Evolutionary conservation across 2,329 filamentous ascomycete species (phyloP), one percentile per base, ranked within the genome.

Genomic region (Geosmithia putterillii): DNA sequence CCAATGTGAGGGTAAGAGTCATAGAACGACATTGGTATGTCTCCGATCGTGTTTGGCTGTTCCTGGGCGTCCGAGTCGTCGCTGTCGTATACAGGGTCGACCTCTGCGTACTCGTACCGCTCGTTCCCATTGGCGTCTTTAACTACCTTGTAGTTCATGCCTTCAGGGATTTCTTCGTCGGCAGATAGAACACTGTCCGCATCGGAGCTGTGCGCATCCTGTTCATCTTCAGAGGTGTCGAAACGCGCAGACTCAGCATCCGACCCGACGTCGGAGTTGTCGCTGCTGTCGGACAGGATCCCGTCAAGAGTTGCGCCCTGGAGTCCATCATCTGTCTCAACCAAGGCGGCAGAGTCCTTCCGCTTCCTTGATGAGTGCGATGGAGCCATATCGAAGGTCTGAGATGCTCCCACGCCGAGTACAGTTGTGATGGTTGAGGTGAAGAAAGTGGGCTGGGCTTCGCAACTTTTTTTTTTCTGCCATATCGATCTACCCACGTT

Each of bases 1-100:
- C 92, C 92, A 58, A 98, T 95, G 60, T 98, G 92, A 42, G 92
- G 92, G 59, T 95, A 98, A 32, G 86, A 84, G 61, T 98, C 92
- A 69, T 98, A 98, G 65, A 95, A 96, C 3, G 85, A 83, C 41
- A 96, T 69, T 5, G 89, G 86, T 47, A 98, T 98, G 58, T 96
- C 74, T 52, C 92, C 94, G 54, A 98, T 95, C 0, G 92, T 96
- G 65, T 98, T 98, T 42, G 71, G 73, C 22, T 81, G 77, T 44
- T 78, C 83, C 48, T 83, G 79, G 3, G 81, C 82, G 59, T 95
- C 90, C 3, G 85, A 85, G 57, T 95, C 90, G 64, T 98, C 94
- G 2, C 89, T 95, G 57, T 96, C 92, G 64, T 98, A 95, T 43
- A 88, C 82, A 3, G 90, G 86, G 51, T 96, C 83, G 49, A 98